These are phyloP conservation scores for Zygoascus tannicola DNA, from an alignment of 805 yeast genomes.

Conservation along the genomic window DNA sequence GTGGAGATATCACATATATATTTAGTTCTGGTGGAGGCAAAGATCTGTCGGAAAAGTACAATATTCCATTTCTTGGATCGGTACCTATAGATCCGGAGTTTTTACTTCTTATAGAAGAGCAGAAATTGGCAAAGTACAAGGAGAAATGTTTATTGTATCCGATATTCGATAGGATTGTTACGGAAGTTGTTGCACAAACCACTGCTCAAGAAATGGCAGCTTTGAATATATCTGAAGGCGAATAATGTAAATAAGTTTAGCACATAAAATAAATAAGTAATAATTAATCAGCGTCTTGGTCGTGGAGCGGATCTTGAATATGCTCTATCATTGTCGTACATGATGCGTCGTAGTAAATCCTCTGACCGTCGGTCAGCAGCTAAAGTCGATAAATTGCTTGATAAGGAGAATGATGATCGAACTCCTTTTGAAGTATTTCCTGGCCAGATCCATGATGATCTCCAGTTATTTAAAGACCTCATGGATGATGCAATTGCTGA, in stretches of 20 bases:
- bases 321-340: not conserved
- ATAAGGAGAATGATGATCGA: not conserved
- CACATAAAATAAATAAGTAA: not conserved
- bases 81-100: conserved; percentile 92
- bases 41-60: conserved; percentile 50
- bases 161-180: conserved; percentile 36
- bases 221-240: not conserved
- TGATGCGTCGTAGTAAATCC: not conserved
- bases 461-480: not conserved
- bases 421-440: not conserved
- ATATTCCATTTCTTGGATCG: conserved; percentile 66
- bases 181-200: not conserved
- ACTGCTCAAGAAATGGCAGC: not conserved
- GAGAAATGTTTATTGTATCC: conserved; percentile 31
- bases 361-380: not conserved
- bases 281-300: too few species aligned
- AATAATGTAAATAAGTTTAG: not conserved
- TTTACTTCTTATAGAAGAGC: conserved; percentile 75
- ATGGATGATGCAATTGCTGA: not conserved
- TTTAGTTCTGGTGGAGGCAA: conserved; percentile 92
- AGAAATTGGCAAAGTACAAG: conserved; percentile 25
- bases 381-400: not conserved
- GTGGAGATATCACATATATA: conserved; percentile 78
- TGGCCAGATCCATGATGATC: not conserved
- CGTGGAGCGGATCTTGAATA: not conserved